Base-by-base conservation (phyloP, 768 basidiomycete genomes). In the Trametopsis cervina region DNA sequence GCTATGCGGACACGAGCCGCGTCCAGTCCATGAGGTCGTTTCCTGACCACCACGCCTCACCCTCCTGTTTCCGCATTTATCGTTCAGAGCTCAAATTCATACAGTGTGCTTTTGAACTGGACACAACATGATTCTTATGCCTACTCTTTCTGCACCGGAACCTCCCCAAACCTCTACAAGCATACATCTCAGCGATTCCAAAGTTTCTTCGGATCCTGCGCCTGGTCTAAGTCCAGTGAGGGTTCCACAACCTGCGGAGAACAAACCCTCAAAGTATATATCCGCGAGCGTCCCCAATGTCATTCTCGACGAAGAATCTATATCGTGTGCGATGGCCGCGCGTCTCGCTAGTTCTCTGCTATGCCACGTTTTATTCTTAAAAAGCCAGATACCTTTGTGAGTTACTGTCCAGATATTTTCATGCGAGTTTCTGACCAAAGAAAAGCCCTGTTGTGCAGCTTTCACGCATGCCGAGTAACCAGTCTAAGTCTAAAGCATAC, bases 341-440 rank as follows among this genome's bases (percentile, higher is more conserved):
- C 72, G 73, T 18, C 73, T 90, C 1, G 78, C 84, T 2, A 69
- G 72, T 11, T 77, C 75, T 49, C 62, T 88, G 22, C 66, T 90
- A 0, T 78, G 79, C 0, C 85, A 89, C 58, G 73, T 88, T 2
- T 61, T 89, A 15, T 90, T 85, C 58, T 66, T 89, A 47, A 90
- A 89, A 61, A 83, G 76, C 53, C 87, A 89, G 56, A 70, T 89
- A 0, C 87, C 86, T 1, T 80, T 89, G 86, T 89, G 57, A 65
- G 85, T 75, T 4, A 21, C 25, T 11, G 35, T 33, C 5, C 13
- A 3, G 25, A 12, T 12, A 1, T 12, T 26, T 10, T 9, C 5
- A 39, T 17, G 6, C 37, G 21, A 41, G 10, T 20, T 27, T 9
- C 24, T 35, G 17, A 44, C 46, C 86, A 4, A 3, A 20, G 13